phyloP scores from a whole-genome alignment of 164 flowering plant species.

The Vitis cinerea region DNA sequence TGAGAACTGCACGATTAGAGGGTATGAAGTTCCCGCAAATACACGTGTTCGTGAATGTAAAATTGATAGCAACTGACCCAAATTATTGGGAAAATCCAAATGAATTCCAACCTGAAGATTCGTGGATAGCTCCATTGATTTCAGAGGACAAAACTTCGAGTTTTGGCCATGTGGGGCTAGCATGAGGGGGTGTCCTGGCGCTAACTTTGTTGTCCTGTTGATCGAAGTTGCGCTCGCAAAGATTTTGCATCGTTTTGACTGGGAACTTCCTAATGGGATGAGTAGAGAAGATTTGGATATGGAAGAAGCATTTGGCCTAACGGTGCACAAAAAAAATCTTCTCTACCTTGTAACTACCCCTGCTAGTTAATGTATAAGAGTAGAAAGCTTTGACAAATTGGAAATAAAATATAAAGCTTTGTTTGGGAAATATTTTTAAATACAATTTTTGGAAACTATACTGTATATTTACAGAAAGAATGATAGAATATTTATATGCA shows the following conservation, averaged over 20 bases:
- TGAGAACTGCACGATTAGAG: slow-evolving; percentile 18
- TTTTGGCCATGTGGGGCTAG: slow-evolving; percentile 36
- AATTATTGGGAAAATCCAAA: slow-evolving; percentile 35
- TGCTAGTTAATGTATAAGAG: background rate
- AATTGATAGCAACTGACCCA: slow-evolving; percentile 28
- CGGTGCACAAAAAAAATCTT: slow-evolving; percentile 18
- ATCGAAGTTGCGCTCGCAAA: slow-evolving; percentile 18
- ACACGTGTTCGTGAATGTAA: slow-evolving; percentile 34
- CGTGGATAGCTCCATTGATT: slow-evolving; percentile 13
- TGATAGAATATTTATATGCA: too few relatives aligned
- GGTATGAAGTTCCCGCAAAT: slow-evolving; percentile 28
- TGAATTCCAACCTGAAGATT: slow-evolving; percentile 40
- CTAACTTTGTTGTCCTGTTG: background rate
- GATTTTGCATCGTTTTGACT: slow-evolving; percentile 13
- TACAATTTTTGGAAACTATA: too few relatives aligned
- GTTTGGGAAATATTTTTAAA: too few relatives aligned
- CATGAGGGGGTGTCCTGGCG: slow-evolving; percentile 28
- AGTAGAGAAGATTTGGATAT: slow-evolving; percentile 13
- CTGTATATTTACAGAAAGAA: too few relatives aligned
- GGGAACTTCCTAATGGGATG: slow-evolving; percentile 17
- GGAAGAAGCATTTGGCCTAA: slow-evolving; percentile 20
- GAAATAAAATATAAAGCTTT: background rate
- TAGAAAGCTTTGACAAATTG: too few relatives aligned
- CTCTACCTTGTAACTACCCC: slow-evolving; percentile 4
- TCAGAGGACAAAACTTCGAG: slow-evolving; percentile 32